Conservation (phyloP, 1,284 basidiomycete genomes). For the Schizophyllum commune region DNA sequence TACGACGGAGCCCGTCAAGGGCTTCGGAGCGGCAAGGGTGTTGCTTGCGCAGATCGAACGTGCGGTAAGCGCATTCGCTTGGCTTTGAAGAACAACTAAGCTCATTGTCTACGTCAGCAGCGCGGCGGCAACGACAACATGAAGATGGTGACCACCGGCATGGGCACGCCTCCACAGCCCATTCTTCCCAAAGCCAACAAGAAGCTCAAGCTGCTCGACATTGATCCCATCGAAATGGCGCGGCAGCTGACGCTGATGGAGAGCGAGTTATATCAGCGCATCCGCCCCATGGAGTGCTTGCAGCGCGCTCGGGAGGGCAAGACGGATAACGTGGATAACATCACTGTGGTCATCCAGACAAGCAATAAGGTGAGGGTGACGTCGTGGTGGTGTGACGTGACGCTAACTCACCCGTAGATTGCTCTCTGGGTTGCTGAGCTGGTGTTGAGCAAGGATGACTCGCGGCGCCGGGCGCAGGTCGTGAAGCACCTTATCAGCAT, state of each 20-base stretch:
- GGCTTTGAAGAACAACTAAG: neutral
- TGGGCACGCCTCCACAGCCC: conserved; percentile 59
- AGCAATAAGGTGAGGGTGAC: conserved; percentile 71
- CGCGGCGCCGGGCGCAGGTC: conserved; percentile 71
- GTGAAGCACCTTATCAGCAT: conserved; percentile 92
- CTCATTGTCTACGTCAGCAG: conserved; percentile 32
- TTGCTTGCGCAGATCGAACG: conserved; percentile 68
- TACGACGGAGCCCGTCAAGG: conserved; percentile 54
- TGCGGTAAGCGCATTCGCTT: conserved; percentile 42
- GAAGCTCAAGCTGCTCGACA: conserved; percentile 79
- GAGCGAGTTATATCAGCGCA: conserved; percentile 80
- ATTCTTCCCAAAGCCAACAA: conserved; percentile 70
- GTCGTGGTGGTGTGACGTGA: neutral
- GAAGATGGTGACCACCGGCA: conserved; percentile 43
- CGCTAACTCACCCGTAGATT: conserved; percentile 38
- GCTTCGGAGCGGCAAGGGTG: conserved; percentile 64
- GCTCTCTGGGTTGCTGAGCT: conserved; percentile 94
- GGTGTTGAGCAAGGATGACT: conserved; percentile 81
- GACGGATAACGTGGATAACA: conserved; percentile 71
- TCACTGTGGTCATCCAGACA: conserved; percentile 86
- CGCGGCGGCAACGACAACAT: conserved; percentile 47
- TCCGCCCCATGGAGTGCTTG: conserved; percentile 89
- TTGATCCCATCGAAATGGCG: conserved; percentile 88
- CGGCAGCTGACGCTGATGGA: conserved; percentile 94
- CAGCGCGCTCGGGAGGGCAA: conserved; percentile 65